Evolutionary conservation across 495 filamentous ascomycete species (phyloP).

Genomic region (Aspergillus olivimuriae): DNA sequence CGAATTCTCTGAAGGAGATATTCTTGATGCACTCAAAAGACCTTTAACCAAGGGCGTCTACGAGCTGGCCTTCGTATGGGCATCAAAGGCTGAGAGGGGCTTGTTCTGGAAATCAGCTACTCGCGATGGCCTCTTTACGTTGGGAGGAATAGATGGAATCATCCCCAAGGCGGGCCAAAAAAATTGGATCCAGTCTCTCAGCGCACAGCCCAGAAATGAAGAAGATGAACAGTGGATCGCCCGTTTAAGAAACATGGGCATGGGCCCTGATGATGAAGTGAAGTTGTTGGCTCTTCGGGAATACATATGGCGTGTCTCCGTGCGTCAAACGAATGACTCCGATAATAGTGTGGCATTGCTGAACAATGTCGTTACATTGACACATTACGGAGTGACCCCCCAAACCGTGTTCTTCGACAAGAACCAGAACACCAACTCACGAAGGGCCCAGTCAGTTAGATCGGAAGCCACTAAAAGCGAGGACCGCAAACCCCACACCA

Average conservation of each 20-base stretch:
- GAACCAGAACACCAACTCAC: constrained; percentile 39
- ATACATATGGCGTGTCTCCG: constrained; percentile 83
- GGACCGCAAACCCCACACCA: constrained; percentile 58
- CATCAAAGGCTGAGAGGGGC: constrained; percentile 67
- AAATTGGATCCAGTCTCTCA: constrained; percentile 26
- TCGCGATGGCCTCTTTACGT: constrained; percentile 58
- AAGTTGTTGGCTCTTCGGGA: constrained; percentile 83
- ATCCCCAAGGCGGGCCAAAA: constrained; percentile 21
- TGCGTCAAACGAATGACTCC: constrained; percentile 54
- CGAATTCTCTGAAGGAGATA: constrained; percentile 59
- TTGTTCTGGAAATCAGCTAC: constrained; percentile 78
- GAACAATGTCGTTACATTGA: constrained; percentile 64
- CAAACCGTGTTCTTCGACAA: constrained; percentile 93
- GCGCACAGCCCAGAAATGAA: constrained; percentile 60
- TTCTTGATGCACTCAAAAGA: constrained; percentile 80
- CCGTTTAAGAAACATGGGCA: constrained; percentile 74
- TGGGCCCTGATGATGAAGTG: constrained; percentile 77
- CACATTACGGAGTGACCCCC: constrained; percentile 63
- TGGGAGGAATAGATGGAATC: constrained; percentile 36
- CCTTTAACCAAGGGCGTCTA: constrained; percentile 74
- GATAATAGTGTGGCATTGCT: constrained; percentile 39
- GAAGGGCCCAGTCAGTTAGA: constrained; percentile 19
- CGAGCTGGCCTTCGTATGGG: constrained; percentile 84
- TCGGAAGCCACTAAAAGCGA: constrained; percentile 18
- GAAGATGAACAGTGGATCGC: constrained; percentile 95